A percentile compares a stretch with the other conserved stretches of the same genome.
These are phyloP conservation scores for Pythium guiyangense DNA, from an alignment of 352 stramenopile genomes.

Conservation along the genomic window DNA sequence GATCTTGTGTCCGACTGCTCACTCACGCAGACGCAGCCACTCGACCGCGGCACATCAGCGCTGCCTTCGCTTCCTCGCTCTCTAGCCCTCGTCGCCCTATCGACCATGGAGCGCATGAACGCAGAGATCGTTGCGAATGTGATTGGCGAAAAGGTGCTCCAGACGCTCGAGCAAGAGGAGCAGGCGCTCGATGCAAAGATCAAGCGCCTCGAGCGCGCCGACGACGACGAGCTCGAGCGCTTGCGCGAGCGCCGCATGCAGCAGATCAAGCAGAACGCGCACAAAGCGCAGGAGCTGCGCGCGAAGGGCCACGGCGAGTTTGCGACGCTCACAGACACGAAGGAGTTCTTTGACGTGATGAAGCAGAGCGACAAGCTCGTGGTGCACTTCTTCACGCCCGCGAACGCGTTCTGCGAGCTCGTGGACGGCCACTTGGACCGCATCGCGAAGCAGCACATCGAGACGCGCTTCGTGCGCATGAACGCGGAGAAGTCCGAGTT, in stretches of 20 bases:
- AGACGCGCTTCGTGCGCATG: conserved; percentile 95
- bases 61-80: no score
- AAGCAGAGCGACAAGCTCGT: conserved; percentile 91
- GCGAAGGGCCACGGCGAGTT: conserved; percentile 86
- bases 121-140: conserved; percentile 71
- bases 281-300: conserved; percentile 69
- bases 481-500: conserved; percentile 96
- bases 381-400: conserved; percentile 95
- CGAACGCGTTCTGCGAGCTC: conserved; percentile 91
- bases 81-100: no score
- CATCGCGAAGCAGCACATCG: conserved; percentile 89
- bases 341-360: conserved; percentile 94
- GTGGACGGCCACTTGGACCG: conserved; percentile 92
- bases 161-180: conserved; percentile 85
- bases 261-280: conserved; percentile 70
- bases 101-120: conserved; percentile 58
- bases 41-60: no score
- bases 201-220: conserved; percentile 75
- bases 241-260: conserved; percentile 75
- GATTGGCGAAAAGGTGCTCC: conserved; percentile 84
- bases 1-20: background rate
- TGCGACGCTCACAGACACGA: conserved; percentile 86
- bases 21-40: no score
- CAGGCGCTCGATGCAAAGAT: conserved; percentile 82
- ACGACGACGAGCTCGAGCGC: conserved; percentile 88